Evolutionary conservation across 2,329 filamentous ascomycete genomes (phyloP), one percentile per base, ranked within the genome.

Genomic region (Aspergillus ibericus): DNA sequence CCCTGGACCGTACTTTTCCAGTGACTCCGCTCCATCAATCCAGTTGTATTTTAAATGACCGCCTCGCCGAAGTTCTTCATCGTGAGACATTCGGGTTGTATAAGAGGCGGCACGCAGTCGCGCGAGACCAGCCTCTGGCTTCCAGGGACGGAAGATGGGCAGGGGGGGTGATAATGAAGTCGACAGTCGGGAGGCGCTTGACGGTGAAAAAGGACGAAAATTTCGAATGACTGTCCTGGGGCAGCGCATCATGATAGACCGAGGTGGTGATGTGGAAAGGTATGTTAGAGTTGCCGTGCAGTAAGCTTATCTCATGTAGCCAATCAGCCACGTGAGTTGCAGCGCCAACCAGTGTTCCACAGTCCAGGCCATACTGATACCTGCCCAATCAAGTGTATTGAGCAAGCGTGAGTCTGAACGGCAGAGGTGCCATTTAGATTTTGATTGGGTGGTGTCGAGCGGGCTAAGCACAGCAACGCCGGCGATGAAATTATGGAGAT

Each of bases 21-120:
- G 67, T 22, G 50, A 22, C 36, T 72, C 68, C 2, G 61, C 66
- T 25, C 65, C 64, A 58, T 73, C 66, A 22, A 70, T 66, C 66
- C 66, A 71, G 49, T 70, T 63, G 60, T 72, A 72, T 15, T 49
- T 13, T 18, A 29, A 48, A 25, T 32, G 46, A 48, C 46, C 5
- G 18, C 1, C 4, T 10, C 9, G 29, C 29, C 3, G 8, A 32
- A 32, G 20, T 48, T 48, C 46, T 32, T 48, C 46, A 29, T 48
- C n/a, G 20, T 1, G 46, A 29, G 12, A 27, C 13, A 32, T 6
- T 48, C 32, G 32, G 3, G 20, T 29, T 48, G 46, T 32, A 48
- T 48, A 48, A 16, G 9, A 48, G 46, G 46, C 25, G 34, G 12
- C 10, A 16, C 8, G 4, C 46, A 25, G 46, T 29, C 46, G 46